A percentile compares a stretch with the other conserved stretches of the same genome.
Conservation (phyloP, 164 flowering plant genomes). For the Stephania yunnanensis region DNA sequence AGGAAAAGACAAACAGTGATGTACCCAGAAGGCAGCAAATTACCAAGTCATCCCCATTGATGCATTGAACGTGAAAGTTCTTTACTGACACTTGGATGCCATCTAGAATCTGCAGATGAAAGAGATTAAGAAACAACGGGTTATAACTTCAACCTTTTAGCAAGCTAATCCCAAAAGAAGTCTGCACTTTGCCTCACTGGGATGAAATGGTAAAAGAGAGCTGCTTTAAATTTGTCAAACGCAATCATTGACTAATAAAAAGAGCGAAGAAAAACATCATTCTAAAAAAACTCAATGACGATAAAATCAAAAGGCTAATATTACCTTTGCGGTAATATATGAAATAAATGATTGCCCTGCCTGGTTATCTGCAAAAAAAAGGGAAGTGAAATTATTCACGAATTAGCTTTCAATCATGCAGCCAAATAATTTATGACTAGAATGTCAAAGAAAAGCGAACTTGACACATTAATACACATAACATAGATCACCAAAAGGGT, state of each 20-base stretch:
- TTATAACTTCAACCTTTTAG: not conserved
- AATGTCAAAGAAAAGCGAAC: not conserved
- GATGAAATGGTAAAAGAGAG: not conserved
- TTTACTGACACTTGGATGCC: slow-evolving; percentile 74
- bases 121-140: not conserved
- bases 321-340: slow-evolving; percentile 77
- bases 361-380: slow-evolving; percentile 51
- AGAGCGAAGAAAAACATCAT: not conserved
- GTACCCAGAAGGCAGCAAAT: not conserved
- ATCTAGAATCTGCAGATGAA: slow-evolving; percentile 61
- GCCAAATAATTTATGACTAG: not conserved
- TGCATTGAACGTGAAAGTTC: slow-evolving; percentile 58
- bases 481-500: not conserved
- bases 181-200: not conserved
- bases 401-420: not conserved
- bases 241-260: not conserved
- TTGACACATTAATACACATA: not conserved
- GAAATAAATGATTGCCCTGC: slow-evolving; percentile 76
- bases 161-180: not conserved
- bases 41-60: slow-evolving; percentile 41
- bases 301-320: not conserved
- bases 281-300: not conserved
- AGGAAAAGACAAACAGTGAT: not conserved
- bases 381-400: slow-evolving; percentile 3
- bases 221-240: not conserved